Evolutionary conservation across 2,329 filamentous ascomycete species (phyloP).

Genomic region (Venturia effusa): DNA sequence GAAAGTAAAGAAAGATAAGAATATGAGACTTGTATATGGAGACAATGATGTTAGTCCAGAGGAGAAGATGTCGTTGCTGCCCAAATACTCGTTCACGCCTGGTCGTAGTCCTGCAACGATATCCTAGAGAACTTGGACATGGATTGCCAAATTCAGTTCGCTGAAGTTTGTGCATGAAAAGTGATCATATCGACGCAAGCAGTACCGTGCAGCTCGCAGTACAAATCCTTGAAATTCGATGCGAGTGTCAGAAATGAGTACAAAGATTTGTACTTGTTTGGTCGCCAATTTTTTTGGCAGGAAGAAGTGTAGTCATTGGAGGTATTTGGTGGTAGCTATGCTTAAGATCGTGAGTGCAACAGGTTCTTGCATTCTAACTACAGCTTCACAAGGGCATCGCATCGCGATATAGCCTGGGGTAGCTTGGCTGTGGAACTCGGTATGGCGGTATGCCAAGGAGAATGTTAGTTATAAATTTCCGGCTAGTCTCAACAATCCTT

Average conservation of each 20-base stretch:
- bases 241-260: not conserved
- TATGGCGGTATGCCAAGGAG: not conserved
- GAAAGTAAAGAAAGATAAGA: conserved; percentile 53
- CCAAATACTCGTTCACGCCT: conserved; percentile 61
- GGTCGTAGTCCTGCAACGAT: conserved; percentile 12
- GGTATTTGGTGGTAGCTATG: not conserved
- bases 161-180: too few relatives aligned
- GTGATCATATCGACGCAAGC: not conserved
- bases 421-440: not conserved
- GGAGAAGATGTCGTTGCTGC: conserved; percentile 73
- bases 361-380: not conserved
- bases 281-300: not conserved
- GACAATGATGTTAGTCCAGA: conserved; percentile 74
- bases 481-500: not conserved
- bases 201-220: not conserved
- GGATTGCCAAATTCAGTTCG: not conserved
- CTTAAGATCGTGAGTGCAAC: not conserved
- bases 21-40: conserved; percentile 63
- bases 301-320: not conserved
- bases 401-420: not conserved
- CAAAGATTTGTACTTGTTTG: not conserved
- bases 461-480: conserved; percentile 1
- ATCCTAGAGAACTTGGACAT: not conserved
- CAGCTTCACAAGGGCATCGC: not conserved
- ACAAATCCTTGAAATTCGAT: not conserved